These are phyloP conservation scores for Yamadazyma mexicana DNA, from an alignment of 1,139 yeast species.

Conservation along the genomic window DNA sequence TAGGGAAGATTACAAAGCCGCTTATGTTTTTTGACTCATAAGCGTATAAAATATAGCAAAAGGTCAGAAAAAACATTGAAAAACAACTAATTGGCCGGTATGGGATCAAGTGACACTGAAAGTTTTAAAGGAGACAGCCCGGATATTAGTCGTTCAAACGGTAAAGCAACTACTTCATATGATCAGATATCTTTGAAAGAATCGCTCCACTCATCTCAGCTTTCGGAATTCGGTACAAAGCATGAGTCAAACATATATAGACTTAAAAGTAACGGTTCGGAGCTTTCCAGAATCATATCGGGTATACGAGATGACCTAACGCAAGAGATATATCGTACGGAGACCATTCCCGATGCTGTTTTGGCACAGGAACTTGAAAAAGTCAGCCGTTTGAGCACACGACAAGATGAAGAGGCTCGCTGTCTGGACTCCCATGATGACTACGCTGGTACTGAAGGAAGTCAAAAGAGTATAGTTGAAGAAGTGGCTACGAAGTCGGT, in stretches of 20 bases:
- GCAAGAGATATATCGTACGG: slow-evolving; percentile 15
- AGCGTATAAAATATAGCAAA: too few relatives aligned
- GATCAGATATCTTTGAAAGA: slow-evolving; percentile 1
- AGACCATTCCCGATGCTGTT: slow-evolving; percentile 23
- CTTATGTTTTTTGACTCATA: too few relatives aligned
- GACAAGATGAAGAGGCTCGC: slow-evolving; percentile 5
- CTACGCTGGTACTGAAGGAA: too few relatives aligned
- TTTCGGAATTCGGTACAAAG: background rate
- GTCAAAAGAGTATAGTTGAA: slow-evolving; percentile 9
- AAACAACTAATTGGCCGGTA: background rate
- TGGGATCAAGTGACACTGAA: background rate
- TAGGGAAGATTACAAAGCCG: too few relatives aligned
- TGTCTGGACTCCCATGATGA: too few relatives aligned
- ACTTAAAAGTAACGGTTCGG: slow-evolving; percentile 19
- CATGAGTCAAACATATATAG: slow-evolving; percentile 1
- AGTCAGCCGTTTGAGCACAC: slow-evolving; percentile 13
- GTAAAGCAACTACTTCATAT: background rate
- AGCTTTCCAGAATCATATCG: slow-evolving; percentile 30
- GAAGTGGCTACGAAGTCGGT: slow-evolving; percentile 19
- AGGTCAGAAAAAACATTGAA: too few relatives aligned
- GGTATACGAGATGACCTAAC: slow-evolving; percentile 36
- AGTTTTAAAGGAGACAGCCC: background rate
- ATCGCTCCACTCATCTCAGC: slow-evolving; percentile 2
- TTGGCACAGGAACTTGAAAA: slow-evolving; percentile 24
- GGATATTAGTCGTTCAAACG: background rate